These are phyloP conservation scores for Tillandsia leiboldiana DNA, from an alignment of 176 grass and related monocot genomes.

Conservation along the genomic window DNA sequence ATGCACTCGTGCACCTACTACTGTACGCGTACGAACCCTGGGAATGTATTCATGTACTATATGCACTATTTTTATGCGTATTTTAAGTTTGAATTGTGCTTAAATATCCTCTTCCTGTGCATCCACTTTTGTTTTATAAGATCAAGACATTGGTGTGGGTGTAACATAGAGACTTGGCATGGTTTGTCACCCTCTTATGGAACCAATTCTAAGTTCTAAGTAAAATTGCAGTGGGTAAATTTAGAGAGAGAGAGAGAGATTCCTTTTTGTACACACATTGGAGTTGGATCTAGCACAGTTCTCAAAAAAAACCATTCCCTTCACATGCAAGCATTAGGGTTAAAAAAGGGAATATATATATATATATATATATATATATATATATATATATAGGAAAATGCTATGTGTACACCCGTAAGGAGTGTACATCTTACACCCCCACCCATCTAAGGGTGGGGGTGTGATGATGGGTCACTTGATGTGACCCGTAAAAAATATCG, in stretches of 20 bases:
- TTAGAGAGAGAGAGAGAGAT: neutral
- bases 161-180: neutral
- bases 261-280: neutral
- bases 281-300: neutral
- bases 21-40: neutral
- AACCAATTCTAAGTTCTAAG: neutral
- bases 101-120: neutral
- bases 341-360: no score
- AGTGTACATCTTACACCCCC: no score
- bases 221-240: neutral
- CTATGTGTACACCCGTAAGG: no score
- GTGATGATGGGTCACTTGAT: no score
- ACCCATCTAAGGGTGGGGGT: no score
- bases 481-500: no score
- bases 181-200: slow-evolving; percentile 1
- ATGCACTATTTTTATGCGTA: neutral
- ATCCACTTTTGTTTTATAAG: neutral
- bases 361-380: no score
- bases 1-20: neutral
- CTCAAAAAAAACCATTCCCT: neutral
- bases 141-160: neutral
- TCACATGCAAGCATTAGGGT: neutral
- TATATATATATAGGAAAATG: no score
- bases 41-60: neutral
- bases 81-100: neutral